Percentiles rank a stretch among this genome's conserved stretches.
Evolutionary conservation across 805 yeast species (phyloP).

Genomic region (Dipodascus geniculatus): DNA sequence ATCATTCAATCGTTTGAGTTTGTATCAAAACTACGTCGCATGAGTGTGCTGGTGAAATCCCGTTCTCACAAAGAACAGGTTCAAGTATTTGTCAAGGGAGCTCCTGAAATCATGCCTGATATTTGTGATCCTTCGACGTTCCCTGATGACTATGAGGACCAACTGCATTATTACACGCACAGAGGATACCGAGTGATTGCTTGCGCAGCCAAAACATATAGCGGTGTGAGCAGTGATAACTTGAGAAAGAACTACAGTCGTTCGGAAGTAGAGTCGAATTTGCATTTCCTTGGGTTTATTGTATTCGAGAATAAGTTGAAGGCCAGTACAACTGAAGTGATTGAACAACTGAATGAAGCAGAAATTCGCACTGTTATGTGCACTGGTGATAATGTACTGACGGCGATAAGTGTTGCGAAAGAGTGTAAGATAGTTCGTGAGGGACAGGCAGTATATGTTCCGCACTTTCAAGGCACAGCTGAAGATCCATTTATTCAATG

Average conservation of each 20-base stretch:
- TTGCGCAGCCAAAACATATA: slow-evolving; percentile 57
- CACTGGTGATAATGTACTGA: slow-evolving; percentile 91
- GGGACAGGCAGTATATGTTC: slow-evolving; percentile 45
- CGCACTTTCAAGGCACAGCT: slow-evolving; percentile 41
- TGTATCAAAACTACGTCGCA: slow-evolving; percentile 71
- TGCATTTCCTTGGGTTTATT: slow-evolving; percentile 77
- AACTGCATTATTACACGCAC: slow-evolving; percentile 78
- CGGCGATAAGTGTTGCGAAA: slow-evolving; percentile 86
- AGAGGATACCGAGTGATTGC: slow-evolving; percentile 94
- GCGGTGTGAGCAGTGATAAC: slow-evolving; percentile 28
- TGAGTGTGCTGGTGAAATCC: slow-evolving; percentile 67
- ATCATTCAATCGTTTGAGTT: slow-evolving; percentile 63
- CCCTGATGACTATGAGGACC: slow-evolving; percentile 63
- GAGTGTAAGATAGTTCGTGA: slow-evolving; percentile 60
- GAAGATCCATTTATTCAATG: slow-evolving; percentile 20
- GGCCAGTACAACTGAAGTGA: slow-evolving; percentile 47
- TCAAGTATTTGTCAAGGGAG: slow-evolving; percentile 76
- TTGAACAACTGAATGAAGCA: slow-evolving; percentile 51
- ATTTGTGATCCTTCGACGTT: slow-evolving; percentile 62
- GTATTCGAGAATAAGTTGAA: slow-evolving; percentile 88
- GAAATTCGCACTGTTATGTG: slow-evolving; percentile 84
- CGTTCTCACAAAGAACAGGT: slow-evolving; percentile 26
- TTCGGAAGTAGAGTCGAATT: slow-evolving; percentile 52
- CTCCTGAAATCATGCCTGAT: slow-evolving; percentile 84
- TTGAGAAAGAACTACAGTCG: slow-evolving; percentile 26